Conservation (phyloP, 495 filamentous ascomycete species). For the Aspergillus indologenus region DNA sequence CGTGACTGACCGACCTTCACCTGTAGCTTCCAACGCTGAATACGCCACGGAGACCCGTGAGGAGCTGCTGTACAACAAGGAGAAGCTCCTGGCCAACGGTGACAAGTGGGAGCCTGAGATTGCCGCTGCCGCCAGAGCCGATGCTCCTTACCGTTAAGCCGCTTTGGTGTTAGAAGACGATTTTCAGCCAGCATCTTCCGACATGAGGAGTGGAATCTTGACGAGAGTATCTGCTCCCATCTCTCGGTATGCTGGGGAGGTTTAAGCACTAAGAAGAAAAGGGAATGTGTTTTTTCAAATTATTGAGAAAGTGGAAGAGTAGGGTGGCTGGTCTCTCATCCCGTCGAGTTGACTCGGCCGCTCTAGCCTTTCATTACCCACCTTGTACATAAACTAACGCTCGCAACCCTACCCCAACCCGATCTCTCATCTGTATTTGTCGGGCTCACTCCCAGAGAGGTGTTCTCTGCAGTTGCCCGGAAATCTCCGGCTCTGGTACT, state of each 20-base stretch:
- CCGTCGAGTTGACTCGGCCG: neutral
- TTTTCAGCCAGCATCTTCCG: neutral
- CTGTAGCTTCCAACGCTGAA: conserved; percentile 81
- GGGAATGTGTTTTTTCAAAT: neutral
- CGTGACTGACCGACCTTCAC: conserved; percentile 19
- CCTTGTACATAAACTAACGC: neutral
- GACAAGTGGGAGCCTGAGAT: conserved; percentile 99
- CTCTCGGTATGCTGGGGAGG: neutral
- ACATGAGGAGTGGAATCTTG: neutral
- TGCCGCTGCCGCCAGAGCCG: conserved; percentile 83
- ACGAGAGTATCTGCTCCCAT: neutral
- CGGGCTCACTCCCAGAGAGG: neutral
- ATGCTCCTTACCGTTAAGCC: conserved; percentile 79
- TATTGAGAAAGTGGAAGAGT: neutral
- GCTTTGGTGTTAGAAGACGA: neutral
- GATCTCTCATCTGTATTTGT: neutral
- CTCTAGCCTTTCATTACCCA: neutral
- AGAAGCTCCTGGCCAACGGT: conserved; percentile 84
- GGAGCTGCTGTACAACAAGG: conserved; percentile 98
- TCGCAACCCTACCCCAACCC: neutral
- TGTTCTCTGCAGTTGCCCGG: neutral
- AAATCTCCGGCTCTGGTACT: neutral
- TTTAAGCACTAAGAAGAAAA: neutral
- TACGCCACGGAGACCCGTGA: conserved; percentile 97
- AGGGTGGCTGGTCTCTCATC: neutral